Evolutionary conservation across 768 basidiomycete genomes (phyloP), one percentile per base, ranked within the genome.

Genomic region (Mrakia blollopis): DNA sequence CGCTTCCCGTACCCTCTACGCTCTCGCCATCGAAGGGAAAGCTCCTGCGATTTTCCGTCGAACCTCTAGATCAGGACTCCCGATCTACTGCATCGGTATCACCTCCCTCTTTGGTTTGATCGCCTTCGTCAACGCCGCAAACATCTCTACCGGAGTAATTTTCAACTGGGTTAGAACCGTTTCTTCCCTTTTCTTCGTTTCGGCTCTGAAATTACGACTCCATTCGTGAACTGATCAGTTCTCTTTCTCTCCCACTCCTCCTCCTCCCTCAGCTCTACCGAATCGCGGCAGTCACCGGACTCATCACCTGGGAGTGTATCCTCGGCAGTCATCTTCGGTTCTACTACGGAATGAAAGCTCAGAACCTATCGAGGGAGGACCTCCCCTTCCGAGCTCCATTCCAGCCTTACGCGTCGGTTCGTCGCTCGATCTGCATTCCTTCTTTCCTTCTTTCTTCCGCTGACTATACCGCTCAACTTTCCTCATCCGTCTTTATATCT

Each of bases 271-370:
- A 47, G 73, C 76, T 84, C 18, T 84, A 82, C 81, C 83, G 82
- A 75, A 68, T 83, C 41, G 81, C 81, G 0, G 77, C 82, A 18
- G 81, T 83, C 47, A 83, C 83, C 47, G 84, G 84, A 71, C 76
- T 84, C 72, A 75, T 74, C 57, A 78, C 70, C 16, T 75, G 72
- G 37, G 65, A 32, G 11, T 39, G 52, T 13, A 52, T 77, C 28
- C 52, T 79, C 37, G 41, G 62, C 13, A 39, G 14, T 11, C 10
- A 5, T 50, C 37, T 41, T n/a, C 73, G 72, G n/a, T 71, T 77
- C 30, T 78, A 77, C 63, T 77, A 72, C 61, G 78, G 74, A 32
- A 50, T 79, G 65, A 72, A 71, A 50, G 32, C 23, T 13, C 78
- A 79, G n/a, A 62, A 62, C 7, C 37, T 79, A 0, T 37, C 18